phyloP scores from a whole-genome alignment of 352 stramenopile species.

The Pythium volutum region DNA sequence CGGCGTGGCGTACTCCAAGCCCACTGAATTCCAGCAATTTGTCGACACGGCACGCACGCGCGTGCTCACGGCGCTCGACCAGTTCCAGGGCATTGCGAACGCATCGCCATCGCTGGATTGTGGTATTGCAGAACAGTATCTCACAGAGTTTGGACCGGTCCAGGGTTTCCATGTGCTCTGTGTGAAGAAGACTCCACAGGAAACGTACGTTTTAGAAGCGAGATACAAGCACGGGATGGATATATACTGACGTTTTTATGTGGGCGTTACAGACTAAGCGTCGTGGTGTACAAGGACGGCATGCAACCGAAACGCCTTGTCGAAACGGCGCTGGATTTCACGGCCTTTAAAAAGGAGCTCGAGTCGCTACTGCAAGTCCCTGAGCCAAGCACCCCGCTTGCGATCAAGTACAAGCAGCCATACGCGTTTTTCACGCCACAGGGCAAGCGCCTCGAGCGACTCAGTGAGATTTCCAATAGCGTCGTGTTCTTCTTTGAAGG shows the following conservation, averaged over 20 bases:
- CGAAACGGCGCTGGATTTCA: conserved; percentile 39
- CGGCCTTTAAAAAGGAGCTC: conserved; percentile 32
- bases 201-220: conserved; percentile 42
- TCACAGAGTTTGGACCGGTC: conserved; percentile 56
- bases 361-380: conserved; percentile 42
- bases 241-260: neutral
- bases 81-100: conserved; percentile 23
- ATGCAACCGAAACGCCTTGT: conserved; percentile 27
- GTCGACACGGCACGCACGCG: conserved; percentile 20
- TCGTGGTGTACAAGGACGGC: conserved; percentile 63
- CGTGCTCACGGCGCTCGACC: conserved; percentile 29
- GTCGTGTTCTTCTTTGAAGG: conserved; percentile 76
- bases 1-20: conserved; percentile 21
- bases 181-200: conserved; percentile 35
- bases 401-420: conserved; percentile 63
- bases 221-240: neutral
- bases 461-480: conserved; percentile 40
- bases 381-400: conserved; percentile 25
- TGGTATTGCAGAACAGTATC: conserved; percentile 30
- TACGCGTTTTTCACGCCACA: conserved; percentile 59
- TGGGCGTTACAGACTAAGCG: conserved; percentile 32
- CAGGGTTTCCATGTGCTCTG: conserved; percentile 77
- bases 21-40: conserved; percentile 19
- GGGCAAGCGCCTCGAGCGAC: conserved; percentile 40
- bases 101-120: conserved; percentile 34